Conservation (phyloP, 2,329 filamentous ascomycete genomes). For the Claviceps maximensis region DNA sequence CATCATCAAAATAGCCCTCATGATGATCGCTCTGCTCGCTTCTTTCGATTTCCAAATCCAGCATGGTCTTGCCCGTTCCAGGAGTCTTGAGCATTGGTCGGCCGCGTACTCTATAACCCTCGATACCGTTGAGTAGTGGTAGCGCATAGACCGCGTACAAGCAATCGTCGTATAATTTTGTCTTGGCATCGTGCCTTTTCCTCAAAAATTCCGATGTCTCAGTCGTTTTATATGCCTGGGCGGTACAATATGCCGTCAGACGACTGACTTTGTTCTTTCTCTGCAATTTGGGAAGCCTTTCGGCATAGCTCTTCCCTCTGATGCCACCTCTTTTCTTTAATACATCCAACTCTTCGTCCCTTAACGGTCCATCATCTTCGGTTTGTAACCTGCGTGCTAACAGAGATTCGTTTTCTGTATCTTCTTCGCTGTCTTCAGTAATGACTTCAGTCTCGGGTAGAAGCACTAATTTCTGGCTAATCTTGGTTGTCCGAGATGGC, state of each 20-base stretch:
- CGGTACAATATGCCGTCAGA: conserved; percentile 91
- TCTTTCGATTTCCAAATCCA: conserved; percentile 92
- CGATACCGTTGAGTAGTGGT: conserved; percentile 70
- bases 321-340: conserved; percentile 48
- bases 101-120: conserved; percentile 79
- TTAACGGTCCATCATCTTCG: conserved; percentile 51
- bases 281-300: conserved; percentile 78
- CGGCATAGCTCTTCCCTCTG: conserved; percentile 79
- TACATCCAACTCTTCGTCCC: conserved; percentile 54
- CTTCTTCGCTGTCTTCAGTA: conserved; percentile 44
- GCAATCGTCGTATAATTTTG: conserved; percentile 96
- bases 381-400: conserved; percentile 29
- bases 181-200: conserved; percentile 76
- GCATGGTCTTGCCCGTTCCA: conserved; percentile 72
- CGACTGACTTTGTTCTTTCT: conserved; percentile 77
- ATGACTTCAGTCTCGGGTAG: conserved; percentile 66
- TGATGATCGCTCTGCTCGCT: conserved; percentile 83
- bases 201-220: conserved; percentile 80
- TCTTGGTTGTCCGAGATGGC: conserved; percentile 80
- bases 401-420: conserved; percentile 32
- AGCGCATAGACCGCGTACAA: conserved; percentile 92
- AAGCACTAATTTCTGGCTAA: conserved; percentile 92
- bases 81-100: conserved; percentile 86
- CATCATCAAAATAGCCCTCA: conserved; percentile 78
- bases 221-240: conserved; percentile 82